Evolutionary conservation across 2,329 filamentous ascomycete species (phyloP), one percentile per base, ranked within the genome.

Genomic region (Sclerotinia sclerotiorum): DNA sequence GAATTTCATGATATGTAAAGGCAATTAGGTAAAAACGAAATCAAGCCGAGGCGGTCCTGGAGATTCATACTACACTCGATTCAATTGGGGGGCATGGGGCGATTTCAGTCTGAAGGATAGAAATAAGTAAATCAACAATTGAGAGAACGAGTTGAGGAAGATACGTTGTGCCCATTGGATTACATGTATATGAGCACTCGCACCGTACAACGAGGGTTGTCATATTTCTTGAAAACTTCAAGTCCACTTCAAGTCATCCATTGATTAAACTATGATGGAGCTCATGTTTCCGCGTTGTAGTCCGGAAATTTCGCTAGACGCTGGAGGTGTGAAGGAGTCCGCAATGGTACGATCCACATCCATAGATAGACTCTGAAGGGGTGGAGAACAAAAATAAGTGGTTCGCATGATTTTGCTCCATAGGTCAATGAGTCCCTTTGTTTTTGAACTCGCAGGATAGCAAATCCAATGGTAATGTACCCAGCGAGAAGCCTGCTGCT

Each of bases 21-120:
- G 39, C 49, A 13, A 67, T 67, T 46, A 52, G 19, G 56, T 67
- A 67, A 67, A 60, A 62, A 58, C 32, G 13, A 39, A 62, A 11
- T 48, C 32, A 61, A 44, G 32, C 42, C n/a, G 46, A 62, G 29
- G 48, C 27, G 32, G 32, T 32, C 48, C 44, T 35, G 24, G 46
- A 54, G 27, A 51, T 62, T 32, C 58, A 49, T 51, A n/a, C 21
- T 51, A n/a, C 21, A 21, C 27, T 42, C 24, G 42, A 29, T 52
- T n/a, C 29, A 39, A n/a, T 67, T 46, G 56, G 46, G 49, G 65
- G 35, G 65, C 48, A 67, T 62, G 56, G 48, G 35, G 57, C 54
- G 48, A 46, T 21, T 44, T 42, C 46, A 61, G 56, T 52, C 11
- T 61, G 55, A 27, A 58, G 24, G 13, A 27, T 27, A 58, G 35